Conservation (phyloP, 352 stramenopile species). For the Pythium dissotocum region DNA sequence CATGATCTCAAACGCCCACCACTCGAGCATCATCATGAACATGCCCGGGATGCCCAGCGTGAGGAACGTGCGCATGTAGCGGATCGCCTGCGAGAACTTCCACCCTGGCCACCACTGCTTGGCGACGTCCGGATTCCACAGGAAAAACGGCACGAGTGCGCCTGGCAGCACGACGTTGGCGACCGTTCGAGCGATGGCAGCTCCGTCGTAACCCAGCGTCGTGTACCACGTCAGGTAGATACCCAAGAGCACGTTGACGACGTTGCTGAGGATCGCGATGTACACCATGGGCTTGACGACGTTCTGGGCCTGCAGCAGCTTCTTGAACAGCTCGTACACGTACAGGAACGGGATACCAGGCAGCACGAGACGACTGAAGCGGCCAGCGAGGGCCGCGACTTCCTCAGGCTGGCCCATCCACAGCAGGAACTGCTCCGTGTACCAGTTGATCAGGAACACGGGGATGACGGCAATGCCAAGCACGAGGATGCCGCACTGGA, state of each 20-base stretch:
- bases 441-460: slow-evolving; percentile 72
- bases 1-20: slow-evolving; percentile 84
- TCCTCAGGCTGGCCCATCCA: slow-evolving; percentile 61
- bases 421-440: slow-evolving; percentile 67
- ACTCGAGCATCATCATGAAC: slow-evolving; percentile 81
- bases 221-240: slow-evolving; percentile 85
- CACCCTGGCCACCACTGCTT: slow-evolving; percentile 69
- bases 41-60: slow-evolving; percentile 65
- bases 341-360: slow-evolving; percentile 80
- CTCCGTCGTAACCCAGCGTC: slow-evolving; percentile 72
- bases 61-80: slow-evolving; percentile 65
- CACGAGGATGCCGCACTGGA: slow-evolving; percentile 79
- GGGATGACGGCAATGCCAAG: slow-evolving; percentile 55
- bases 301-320: slow-evolving; percentile 85
- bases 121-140: slow-evolving; percentile 44
- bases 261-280: slow-evolving; percentile 69
- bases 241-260: slow-evolving; percentile 75
- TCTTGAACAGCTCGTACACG: slow-evolving; percentile 85
- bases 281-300: slow-evolving; percentile 85
- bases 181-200: slow-evolving; percentile 70
- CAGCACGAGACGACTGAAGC: slow-evolving; percentile 68
- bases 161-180: slow-evolving; percentile 61
- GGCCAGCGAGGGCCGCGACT: slow-evolving; percentile 64
- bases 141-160: slow-evolving; percentile 66
- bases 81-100: slow-evolving; percentile 36